These are phyloP conservation scores for Eucalyptus curtisii DNA, from an alignment of 345 rosid species.

Conservation along the genomic window DNA sequence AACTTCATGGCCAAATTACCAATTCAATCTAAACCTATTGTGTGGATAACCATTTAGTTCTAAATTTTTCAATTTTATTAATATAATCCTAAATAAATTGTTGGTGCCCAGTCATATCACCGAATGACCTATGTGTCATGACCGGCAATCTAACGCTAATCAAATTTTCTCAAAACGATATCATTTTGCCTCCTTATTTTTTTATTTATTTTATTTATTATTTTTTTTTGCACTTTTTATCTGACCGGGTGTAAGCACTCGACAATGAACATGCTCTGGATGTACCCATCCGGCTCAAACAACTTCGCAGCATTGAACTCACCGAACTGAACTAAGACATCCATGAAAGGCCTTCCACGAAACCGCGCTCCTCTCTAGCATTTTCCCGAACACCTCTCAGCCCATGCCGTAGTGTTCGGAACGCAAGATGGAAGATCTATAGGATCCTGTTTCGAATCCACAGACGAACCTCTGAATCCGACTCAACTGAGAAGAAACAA, in stretches of 20 bases:
- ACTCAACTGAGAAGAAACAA: not conserved
- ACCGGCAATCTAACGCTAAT: rapidly evolving
- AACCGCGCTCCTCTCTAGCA: too few relatives aligned
- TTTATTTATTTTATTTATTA: too few relatives aligned
- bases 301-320: not conserved
- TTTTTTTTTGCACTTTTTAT: too few relatives aligned
- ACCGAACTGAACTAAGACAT: not conserved
- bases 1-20: not conserved
- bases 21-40: too few relatives aligned
- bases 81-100: too few relatives aligned
- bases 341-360: not conserved
- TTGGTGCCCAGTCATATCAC: not conserved
- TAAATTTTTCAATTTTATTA: too few relatives aligned
- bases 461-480: not conserved
- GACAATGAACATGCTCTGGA: not conserved
- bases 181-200: too few relatives aligned
- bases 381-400: not conserved
- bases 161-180: not conserved
- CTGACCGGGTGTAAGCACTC: not conserved
- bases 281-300: not conserved
- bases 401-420: not conserved
- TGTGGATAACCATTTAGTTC: too few relatives aligned
- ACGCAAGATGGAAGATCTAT: not conserved
- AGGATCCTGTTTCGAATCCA: not conserved
- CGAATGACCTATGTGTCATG: not conserved